Conservation (phyloP, 2,329 filamentous ascomycete species). For the Stromatinia cepivora region DNA sequence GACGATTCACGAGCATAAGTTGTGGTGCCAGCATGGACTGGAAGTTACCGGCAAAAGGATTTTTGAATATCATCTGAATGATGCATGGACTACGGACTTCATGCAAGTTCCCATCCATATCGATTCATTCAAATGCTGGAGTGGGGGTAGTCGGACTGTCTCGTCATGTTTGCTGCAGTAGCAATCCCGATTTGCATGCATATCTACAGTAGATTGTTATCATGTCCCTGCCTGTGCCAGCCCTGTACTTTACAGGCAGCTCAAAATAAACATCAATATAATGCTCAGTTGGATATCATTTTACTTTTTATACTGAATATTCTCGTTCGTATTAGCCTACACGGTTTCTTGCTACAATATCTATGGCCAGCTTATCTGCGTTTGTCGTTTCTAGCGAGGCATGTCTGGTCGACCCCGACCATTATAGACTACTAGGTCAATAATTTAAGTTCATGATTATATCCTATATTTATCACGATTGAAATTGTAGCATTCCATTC, state of each 20-base stretch:
- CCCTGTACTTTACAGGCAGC: neutral
- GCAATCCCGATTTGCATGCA: neutral
- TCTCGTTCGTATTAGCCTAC: neutral
- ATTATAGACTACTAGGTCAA: neutral
- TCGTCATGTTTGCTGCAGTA: slow-evolving; percentile 1
- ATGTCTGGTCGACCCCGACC: neutral
- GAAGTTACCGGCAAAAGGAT: neutral
- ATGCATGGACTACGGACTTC: neutral
- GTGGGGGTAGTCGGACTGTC: neutral
- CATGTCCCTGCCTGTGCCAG: neutral
- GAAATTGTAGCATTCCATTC: neutral
- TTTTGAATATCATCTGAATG: neutral
- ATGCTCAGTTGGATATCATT: neutral
- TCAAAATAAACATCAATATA: slow-evolving; percentile 1
- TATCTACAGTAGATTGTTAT: slow-evolving; percentile 7
- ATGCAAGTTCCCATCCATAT: slow-evolving; percentile 4
- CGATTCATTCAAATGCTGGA: neutral
- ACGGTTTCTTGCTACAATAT: neutral
- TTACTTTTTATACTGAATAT: neutral
- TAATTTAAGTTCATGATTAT: neutral
- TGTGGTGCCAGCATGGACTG: slow-evolving; percentile 14
- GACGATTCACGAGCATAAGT: slow-evolving; percentile 8
- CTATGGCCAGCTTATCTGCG: neutral
- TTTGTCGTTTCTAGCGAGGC: neutral
- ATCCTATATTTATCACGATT: neutral